Percentiles rank a stretch among this genome's conserved stretches.
phyloP scores from a whole-genome alignment of 495 filamentous ascomycete genomes.

The Cetradonia linearis region DNA sequence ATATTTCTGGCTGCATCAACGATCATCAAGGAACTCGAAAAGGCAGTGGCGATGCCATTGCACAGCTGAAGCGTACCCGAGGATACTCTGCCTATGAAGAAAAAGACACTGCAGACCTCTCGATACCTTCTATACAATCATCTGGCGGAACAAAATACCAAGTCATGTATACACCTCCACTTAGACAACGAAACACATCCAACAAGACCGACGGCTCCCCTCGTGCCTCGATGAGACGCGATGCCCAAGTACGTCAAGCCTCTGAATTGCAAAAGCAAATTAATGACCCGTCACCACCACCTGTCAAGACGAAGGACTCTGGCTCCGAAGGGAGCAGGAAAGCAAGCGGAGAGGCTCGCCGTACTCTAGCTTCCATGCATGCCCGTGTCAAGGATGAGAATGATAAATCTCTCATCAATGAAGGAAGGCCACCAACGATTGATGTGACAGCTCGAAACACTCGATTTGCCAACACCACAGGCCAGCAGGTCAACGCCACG shows the following conservation, averaged over 20 bases:
- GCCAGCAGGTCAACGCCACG: constrained; percentile 1
- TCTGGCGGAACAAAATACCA: constrained; percentile 32
- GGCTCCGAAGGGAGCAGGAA: constrained; percentile 25
- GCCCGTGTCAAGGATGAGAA: constrained; percentile 46
- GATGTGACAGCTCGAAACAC: constrained; percentile 42
- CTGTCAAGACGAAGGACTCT: constrained; percentile 25
- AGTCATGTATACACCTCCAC: constrained; percentile 35
- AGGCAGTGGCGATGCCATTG: constrained; percentile 22
- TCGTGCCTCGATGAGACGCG: constrained; percentile 32
- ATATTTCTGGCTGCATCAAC: constrained; percentile 36
- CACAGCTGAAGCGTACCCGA: constrained; percentile 28
- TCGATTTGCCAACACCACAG: constrained; percentile 40
- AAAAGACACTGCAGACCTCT: constrained; percentile 38
- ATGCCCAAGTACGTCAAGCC: constrained; percentile 19
- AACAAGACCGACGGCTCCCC: constrained; percentile 23
- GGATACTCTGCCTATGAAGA: constrained; percentile 20
- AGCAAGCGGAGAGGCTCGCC: constrained; percentile 18
- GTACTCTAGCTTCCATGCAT: constrained; percentile 33
- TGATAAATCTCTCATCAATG: constrained; percentile 42
- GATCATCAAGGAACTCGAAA: constrained; percentile 36
- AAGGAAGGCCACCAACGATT: constrained; percentile 42
- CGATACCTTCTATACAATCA: constrained; percentile 35
- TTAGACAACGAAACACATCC: constrained; percentile 5
- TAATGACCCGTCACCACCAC: constrained; percentile 32
- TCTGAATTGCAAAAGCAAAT: constrained; percentile 38